A percentile compares a stretch with the other conserved stretches of the same genome.
phyloP scores from a whole-genome alignment of 2,329 filamentous ascomycete species.

The Microsporum ferrugineum region DNA sequence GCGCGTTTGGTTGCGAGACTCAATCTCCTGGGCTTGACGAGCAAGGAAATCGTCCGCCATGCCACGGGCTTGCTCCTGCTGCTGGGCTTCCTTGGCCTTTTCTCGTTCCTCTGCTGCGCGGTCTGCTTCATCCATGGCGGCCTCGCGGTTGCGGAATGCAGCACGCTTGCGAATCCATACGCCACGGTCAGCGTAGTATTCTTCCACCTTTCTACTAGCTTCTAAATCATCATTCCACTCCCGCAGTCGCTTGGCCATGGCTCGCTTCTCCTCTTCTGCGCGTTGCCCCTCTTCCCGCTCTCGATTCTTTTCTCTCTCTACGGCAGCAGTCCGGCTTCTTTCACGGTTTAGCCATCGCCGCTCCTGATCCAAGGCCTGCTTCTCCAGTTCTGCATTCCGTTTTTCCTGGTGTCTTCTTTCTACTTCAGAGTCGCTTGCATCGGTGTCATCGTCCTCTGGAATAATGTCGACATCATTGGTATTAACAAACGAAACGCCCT shows the following conservation, averaged over 20 bases:
- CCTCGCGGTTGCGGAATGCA: slow-evolving; percentile 61
- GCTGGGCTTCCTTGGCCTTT: slow-evolving; percentile 53
- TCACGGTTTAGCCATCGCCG: slow-evolving; percentile 86
- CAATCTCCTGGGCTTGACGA: slow-evolving; percentile 67
- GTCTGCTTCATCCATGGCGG: slow-evolving; percentile 68
- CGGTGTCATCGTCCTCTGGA: slow-evolving; percentile 72
- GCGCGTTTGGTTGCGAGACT: slow-evolving; percentile 33
- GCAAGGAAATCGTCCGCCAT: slow-evolving; percentile 88
- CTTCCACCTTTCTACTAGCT: slow-evolving; percentile 55
- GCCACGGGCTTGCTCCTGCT: slow-evolving; percentile 66
- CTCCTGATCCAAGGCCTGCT: slow-evolving; percentile 72
- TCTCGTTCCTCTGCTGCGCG: slow-evolving; percentile 68
- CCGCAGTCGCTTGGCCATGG: slow-evolving; percentile 58
- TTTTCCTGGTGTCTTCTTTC: slow-evolving; percentile 60
- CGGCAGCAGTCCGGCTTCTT: slow-evolving; percentile 65
- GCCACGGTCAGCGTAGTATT: slow-evolving; percentile 79
- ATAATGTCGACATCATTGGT: slow-evolving; percentile 57
- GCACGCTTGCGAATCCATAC: slow-evolving; percentile 75
- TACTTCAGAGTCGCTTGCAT: slow-evolving; percentile 77
- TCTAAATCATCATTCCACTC: slow-evolving; percentile 92
- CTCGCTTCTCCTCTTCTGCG: slow-evolving; percentile 51
- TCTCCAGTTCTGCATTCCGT: slow-evolving; percentile 63
- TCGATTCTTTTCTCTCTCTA: slow-evolving; percentile 72
- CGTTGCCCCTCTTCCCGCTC: slow-evolving; percentile 64
- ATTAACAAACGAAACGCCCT: slow-evolving; percentile 72